These are phyloP conservation scores for Hemileccinum rubropunctum DNA, from an alignment of 768 basidiomycete species.

Conservation along the genomic window DNA sequence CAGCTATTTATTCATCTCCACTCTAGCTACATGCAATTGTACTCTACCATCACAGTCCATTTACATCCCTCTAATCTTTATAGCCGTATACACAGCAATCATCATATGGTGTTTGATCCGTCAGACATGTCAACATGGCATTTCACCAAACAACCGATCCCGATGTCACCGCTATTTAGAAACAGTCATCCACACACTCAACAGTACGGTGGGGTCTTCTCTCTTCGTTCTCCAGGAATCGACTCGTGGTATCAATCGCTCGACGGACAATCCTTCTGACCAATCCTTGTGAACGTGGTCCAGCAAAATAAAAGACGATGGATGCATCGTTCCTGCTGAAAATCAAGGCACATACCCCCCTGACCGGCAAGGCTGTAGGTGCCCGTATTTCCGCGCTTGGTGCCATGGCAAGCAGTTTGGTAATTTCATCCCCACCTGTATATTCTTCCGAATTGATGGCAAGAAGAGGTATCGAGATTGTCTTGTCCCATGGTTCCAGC, in stretches of 20 bases:
- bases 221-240: conserved; percentile 17
- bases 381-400: conserved; percentile 6
- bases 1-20: conserved; percentile 10
- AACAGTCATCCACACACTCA: conserved; percentile 3
- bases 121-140: background rate
- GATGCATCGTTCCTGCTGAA: conserved; percentile 31
- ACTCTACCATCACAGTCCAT: conserved; percentile 13
- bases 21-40: conserved; percentile 13
- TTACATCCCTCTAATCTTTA: background rate
- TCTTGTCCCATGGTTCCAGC: conserved; percentile 24
- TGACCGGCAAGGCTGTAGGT: background rate
- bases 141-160: conserved; percentile 5
- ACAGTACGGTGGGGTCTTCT: background rate
- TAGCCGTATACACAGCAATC: background rate
- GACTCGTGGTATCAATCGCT: conserved; percentile 18
- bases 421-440: conserved; percentile 35
- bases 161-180: conserved; percentile 4
- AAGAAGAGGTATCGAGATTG: conserved; percentile 33
- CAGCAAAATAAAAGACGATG: conserved; percentile 35
- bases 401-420: conserved; percentile 30
- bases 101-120: background rate
- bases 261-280: conserved; percentile 17
- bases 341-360: background rate
- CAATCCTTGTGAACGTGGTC: conserved; percentile 26
- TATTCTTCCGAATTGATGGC: conserved; percentile 43